Conservation (phyloP, 2,329 filamentous ascomycete species). For the Penicillium hesseltinei region DNA sequence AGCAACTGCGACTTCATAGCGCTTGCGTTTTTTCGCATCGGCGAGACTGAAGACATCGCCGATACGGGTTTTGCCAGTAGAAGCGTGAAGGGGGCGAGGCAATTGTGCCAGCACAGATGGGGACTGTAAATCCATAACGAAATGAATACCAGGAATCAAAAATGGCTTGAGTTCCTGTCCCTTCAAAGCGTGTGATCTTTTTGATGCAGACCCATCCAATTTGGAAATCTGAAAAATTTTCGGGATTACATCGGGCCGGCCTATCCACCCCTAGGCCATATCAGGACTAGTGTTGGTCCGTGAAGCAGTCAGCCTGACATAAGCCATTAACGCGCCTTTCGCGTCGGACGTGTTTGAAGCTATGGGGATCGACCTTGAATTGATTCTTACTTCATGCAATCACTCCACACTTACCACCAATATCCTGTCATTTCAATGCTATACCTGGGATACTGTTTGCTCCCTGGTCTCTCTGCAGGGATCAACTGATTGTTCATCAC, state of each 20-base stretch:
- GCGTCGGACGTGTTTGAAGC: constrained; percentile 21
- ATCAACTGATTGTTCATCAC: constrained; percentile 23
- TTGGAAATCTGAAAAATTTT: constrained; percentile 39
- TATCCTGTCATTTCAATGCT: constrained; percentile 5
- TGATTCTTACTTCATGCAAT: not conserved
- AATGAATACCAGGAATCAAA: constrained; percentile 5
- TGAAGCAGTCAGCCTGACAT: constrained; percentile 18
- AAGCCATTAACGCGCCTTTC: constrained; percentile 23
- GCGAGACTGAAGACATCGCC: constrained; percentile 54
- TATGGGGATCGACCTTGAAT: constrained; percentile 3
- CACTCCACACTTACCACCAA: not conserved
- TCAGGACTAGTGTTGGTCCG: constrained; percentile 7
- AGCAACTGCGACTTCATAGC: constrained; percentile 59
- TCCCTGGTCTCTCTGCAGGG: constrained; percentile 16
- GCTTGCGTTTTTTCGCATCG: constrained; percentile 59
- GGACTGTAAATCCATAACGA: constrained; percentile 44
- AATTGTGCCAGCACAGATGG: constrained; percentile 48
- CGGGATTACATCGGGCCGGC: constrained; percentile 32
- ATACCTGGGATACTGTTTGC: not conserved
- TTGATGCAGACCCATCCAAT: constrained; percentile 18
- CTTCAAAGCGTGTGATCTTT: constrained; percentile 20
- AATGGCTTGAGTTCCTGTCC: constrained; percentile 9
- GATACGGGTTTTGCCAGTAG: constrained; percentile 42
- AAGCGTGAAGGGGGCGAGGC: constrained; percentile 44
- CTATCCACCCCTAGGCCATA: constrained; percentile 11